Percentiles rank a stretch among this genome's conserved stretches.
phyloP scores from a whole-genome alignment of 2,329 filamentous ascomycete species.

The Cercospora berteroae region DNA sequence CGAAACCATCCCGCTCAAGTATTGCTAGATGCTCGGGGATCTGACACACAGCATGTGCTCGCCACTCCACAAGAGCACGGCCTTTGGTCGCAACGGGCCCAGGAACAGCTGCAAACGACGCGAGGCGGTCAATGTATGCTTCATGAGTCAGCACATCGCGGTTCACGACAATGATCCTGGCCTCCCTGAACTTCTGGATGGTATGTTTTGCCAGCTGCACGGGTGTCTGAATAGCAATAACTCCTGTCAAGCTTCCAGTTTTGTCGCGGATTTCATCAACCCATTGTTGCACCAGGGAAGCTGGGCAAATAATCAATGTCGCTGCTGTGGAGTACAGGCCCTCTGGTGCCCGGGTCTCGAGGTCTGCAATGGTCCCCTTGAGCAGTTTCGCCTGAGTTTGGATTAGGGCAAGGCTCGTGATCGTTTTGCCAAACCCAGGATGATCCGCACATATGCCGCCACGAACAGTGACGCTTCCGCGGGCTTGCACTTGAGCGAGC shows the following conservation, averaged over 20 bases:
- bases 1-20: constrained; percentile 35
- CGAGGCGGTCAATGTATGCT: constrained; percentile 52
- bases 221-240: constrained; percentile 47
- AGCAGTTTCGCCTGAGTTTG: constrained; percentile 43
- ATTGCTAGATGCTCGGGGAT: constrained; percentile 45
- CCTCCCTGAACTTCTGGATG: constrained; percentile 47
- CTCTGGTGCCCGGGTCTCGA: constrained; percentile 20
- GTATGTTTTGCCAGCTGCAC: constrained; percentile 43
- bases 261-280: constrained; percentile 50
- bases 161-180: constrained; percentile 57
- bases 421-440: constrained; percentile 67
- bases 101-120: constrained; percentile 37
- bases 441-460: constrained; percentile 64
- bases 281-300: constrained; percentile 60
- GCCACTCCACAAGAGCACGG: constrained; percentile 56
- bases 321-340: constrained; percentile 50
- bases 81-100: constrained; percentile 15
- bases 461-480: constrained; percentile 44
- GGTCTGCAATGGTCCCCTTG: constrained; percentile 3
- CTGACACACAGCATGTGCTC: constrained; percentile 44
- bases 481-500: constrained; percentile 57
- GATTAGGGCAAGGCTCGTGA: constrained; percentile 58
- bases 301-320: constrained; percentile 60
- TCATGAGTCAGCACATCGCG: constrained; percentile 50
- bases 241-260: constrained; percentile 40